Evolutionary conservation across 768 basidiomycete species (phyloP).

Genomic region (Amanita fuliginea): DNA sequence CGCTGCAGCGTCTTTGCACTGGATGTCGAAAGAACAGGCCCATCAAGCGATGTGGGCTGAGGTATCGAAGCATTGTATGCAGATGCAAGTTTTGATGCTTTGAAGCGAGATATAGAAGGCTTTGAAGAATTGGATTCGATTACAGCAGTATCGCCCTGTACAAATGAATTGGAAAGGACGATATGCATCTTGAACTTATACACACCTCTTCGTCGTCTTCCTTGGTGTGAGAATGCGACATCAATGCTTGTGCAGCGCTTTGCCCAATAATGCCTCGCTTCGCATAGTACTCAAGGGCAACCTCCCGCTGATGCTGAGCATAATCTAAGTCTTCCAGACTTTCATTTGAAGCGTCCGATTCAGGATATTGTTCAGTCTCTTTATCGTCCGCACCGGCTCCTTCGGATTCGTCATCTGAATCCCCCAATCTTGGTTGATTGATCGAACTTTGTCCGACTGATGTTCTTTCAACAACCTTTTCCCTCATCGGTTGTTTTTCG

Average conservation of each 20-base stretch:
- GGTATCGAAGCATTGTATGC: slow-evolving; percentile 33
- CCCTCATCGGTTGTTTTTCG: slow-evolving; percentile 47
- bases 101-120: slow-evolving; percentile 54
- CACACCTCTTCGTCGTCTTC: slow-evolving; percentile 34
- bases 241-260: slow-evolving; percentile 40
- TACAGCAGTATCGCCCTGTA: slow-evolving; percentile 21
- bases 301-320: slow-evolving; percentile 62
- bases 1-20: slow-evolving; percentile 36
- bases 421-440: slow-evolving; percentile 16
- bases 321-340: slow-evolving; percentile 40
- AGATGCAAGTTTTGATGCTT: slow-evolving; percentile 40
- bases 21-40: slow-evolving; percentile 31
- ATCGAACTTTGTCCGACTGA: slow-evolving; percentile 20
- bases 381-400: slow-evolving; percentile 16
- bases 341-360: slow-evolving; percentile 18
- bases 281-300: slow-evolving; percentile 59
- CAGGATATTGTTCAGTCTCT: slow-evolving; percentile 3
- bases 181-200: slow-evolving; percentile 15
- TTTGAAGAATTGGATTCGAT: slow-evolving; percentile 22
- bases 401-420: slow-evolving; percentile 62
- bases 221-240: slow-evolving; percentile 23
- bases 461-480: slow-evolving; percentile 55
- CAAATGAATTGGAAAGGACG: not conserved
- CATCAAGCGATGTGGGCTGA: slow-evolving; percentile 26
- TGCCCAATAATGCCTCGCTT: slow-evolving; percentile 48